These are phyloP conservation scores for Adansonia madagascariensis DNA, from an alignment of 441 rosid species.

Conservation along the genomic window DNA sequence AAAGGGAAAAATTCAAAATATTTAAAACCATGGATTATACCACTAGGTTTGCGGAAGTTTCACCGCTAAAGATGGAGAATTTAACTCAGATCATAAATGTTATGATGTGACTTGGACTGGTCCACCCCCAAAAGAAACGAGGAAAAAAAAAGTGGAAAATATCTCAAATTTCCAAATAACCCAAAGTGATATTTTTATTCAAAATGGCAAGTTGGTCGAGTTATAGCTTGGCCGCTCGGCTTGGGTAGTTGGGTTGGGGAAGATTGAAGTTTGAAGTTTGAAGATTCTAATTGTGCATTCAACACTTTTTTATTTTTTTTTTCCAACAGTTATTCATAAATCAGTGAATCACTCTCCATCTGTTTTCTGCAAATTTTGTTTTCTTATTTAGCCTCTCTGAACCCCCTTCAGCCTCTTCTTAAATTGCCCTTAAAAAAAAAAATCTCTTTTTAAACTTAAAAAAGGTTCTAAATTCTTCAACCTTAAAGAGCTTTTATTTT, in stretches of 20 bases:
- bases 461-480: neutral
- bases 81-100: too few species aligned
- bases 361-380: slow-evolving; percentile 16
- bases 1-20: neutral
- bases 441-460: neutral
- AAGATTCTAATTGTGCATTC: too few species aligned
- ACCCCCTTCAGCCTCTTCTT: neutral
- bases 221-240: neutral
- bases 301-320: too few species aligned
- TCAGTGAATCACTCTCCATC: neutral
- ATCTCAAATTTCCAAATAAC: neutral
- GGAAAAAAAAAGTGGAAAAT: neutral
- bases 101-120: neutral
- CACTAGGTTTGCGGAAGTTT: too few species aligned
- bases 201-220: neutral
- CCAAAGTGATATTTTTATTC: neutral
- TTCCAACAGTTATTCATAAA: neutral
- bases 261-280: neutral
- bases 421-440: neutral
- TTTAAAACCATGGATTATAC: neutral
- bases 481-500: neutral
- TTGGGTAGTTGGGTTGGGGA: neutral
- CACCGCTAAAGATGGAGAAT: too few species aligned
- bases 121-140: neutral
- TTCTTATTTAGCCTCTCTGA: slow-evolving; percentile 1